A percentile compares a stretch with the other conserved stretches of the same genome.
phyloP scores from a whole-genome alignment of 192 early-diverging fungal species.

The Entomortierella parvispora region DNA sequence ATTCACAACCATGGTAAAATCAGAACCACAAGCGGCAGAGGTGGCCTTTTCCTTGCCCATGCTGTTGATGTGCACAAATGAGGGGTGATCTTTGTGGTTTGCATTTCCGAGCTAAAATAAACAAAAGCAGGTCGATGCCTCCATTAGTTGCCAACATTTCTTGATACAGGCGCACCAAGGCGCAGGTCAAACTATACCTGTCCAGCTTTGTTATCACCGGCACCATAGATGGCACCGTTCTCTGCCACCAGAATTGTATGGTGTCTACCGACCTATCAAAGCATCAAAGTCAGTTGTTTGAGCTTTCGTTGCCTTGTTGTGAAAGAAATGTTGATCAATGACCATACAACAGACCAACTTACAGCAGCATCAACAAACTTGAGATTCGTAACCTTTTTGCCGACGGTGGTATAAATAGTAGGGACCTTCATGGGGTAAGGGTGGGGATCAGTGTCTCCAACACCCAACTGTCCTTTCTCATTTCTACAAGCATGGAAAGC shows the following conservation, averaged over 20 bases:
- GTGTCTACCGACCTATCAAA: conserved; percentile 49
- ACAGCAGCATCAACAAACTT: conserved; percentile 57
- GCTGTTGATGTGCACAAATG: conserved; percentile 43
- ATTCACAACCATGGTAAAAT: conserved; percentile 54
- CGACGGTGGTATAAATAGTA: conserved; percentile 34
- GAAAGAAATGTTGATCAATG: neutral
- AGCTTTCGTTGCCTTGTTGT: neutral
- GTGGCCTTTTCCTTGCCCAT: conserved; percentile 53
- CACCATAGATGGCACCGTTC: conserved; percentile 56
- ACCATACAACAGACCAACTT: neutral
- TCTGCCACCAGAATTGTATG: conserved; percentile 58
- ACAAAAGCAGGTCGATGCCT: neutral
- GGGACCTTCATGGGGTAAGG: conserved; percentile 52
- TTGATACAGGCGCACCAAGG: neutral
- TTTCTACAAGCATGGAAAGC: conserved; percentile 42
- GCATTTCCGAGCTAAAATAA: conserved; percentile 40
- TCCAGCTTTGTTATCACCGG: conserved; percentile 60
- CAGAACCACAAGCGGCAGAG: conserved; percentile 56
- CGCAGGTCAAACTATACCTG: conserved; percentile 38
- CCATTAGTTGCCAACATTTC: neutral
- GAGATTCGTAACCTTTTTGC: conserved; percentile 36
- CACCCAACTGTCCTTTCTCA: conserved; percentile 57
- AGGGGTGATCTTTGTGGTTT: conserved; percentile 40
- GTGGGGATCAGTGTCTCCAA: conserved; percentile 36
- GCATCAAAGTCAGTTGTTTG: neutral